These are phyloP conservation scores for Leccinum disarticulatum DNA, from an alignment of 768 basidiomycete species.

Conservation along the genomic window DNA sequence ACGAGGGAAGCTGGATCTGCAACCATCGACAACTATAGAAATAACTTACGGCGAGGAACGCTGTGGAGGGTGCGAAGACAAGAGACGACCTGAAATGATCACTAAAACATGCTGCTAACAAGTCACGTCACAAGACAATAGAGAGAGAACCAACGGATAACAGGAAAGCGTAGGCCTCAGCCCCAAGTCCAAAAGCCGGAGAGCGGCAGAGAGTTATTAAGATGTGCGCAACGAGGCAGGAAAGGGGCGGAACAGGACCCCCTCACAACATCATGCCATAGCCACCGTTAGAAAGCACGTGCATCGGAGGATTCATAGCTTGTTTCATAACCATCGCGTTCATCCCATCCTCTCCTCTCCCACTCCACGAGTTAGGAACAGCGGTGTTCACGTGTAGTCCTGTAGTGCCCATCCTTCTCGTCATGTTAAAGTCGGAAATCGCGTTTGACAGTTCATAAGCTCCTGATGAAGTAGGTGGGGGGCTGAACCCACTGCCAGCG, in stretches of 20 bases:
- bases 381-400: conserved; percentile 29
- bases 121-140: conserved; percentile 11
- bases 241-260: conserved; percentile 8
- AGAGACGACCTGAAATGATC: conserved; percentile 1
- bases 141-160: conserved; percentile 13
- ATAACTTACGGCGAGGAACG: conserved; percentile 6
- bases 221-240: conserved; percentile 11
- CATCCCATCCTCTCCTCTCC: conserved; percentile 31
- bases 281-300: conserved; percentile 37
- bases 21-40: conserved; percentile 16
- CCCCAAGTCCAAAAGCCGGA: conserved; percentile 17
- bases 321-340: conserved; percentile 37
- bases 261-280: conserved; percentile 41
- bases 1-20: conserved; percentile 3
- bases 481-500: conserved; percentile 32
- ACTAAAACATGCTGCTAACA: conserved; percentile 17
- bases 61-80: conserved; percentile 4
- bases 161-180: conserved; percentile 13
- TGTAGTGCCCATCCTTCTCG: conserved; percentile 24
- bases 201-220: conserved; percentile 11
- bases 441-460: conserved; percentile 38
- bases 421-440: conserved; percentile 24
- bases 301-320: conserved; percentile 37
- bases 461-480: conserved; percentile 31
- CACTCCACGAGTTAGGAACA: conserved; percentile 25